Conservation (phyloP, 1,284 basidiomycete genomes). For the Pseudozyma tsukubaensis region DNA sequence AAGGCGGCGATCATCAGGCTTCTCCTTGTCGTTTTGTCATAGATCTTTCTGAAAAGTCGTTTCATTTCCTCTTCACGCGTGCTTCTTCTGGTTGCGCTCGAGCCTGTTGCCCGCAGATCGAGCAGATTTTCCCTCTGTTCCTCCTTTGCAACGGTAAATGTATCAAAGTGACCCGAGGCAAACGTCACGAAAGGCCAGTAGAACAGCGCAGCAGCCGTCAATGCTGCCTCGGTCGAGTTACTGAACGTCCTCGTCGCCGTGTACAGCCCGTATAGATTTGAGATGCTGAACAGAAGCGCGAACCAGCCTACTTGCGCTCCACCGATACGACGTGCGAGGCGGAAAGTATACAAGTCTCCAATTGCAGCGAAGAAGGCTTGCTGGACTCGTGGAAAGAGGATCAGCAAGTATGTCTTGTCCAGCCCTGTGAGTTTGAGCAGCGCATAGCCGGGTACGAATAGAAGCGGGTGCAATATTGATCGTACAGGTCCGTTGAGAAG, state of each 20-base stretch:
- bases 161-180: constrained; percentile 16
- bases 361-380: constrained; percentile 83
- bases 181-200: constrained; percentile 74
- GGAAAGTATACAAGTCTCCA: constrained; percentile 81
- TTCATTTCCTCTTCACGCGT: constrained; percentile 6
- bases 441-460: constrained; percentile 85
- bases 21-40: constrained; percentile 17
- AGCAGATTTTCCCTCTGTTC: constrained; percentile 8
- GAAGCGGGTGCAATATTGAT: constrained; percentile 66
- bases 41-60: constrained; percentile 12
- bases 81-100: constrained; percentile 7
- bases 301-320: constrained; percentile 74
- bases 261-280: constrained; percentile 87
- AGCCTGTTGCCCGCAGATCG: constrained; percentile 8
- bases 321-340: constrained; percentile 75
- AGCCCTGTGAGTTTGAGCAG: constrained; percentile 74
- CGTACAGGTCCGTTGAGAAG: constrained; percentile 64
- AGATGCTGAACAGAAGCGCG: constrained; percentile 77
- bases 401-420: constrained; percentile 70
- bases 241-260: constrained; percentile 88
- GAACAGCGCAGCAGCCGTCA: constrained; percentile 82
- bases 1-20: constrained; percentile 73
- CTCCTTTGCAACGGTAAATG: constrained; percentile 5
- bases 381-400: constrained; percentile 76
- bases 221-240: constrained; percentile 89